Conservation (phyloP, 352 stramenopile species). For the Globisporangium camurandrum region DNA sequence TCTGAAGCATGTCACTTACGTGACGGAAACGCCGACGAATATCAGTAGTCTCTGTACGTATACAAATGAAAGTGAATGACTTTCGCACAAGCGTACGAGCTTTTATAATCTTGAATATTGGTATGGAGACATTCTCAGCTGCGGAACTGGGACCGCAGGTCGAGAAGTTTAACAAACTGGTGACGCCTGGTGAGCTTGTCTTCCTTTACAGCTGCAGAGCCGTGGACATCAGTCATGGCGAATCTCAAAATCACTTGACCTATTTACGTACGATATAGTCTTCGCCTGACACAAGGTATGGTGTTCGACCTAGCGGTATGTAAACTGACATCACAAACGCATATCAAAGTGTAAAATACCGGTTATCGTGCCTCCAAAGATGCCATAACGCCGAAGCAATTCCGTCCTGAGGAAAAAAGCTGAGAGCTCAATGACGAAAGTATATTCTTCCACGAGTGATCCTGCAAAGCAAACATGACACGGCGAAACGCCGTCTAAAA, state of each 20-base stretch:
- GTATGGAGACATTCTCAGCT: slow-evolving; percentile 1
- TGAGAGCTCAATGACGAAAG: slow-evolving; percentile 14
- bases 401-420: slow-evolving; percentile 10
- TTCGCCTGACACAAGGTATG: neutral
- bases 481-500: slow-evolving; percentile 11
- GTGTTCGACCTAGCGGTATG: slow-evolving; percentile 16
- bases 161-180: slow-evolving; percentile 4
- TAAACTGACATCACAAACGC: neutral
- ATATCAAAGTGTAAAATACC: slow-evolving; percentile 7
- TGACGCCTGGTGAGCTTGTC: slow-evolving; percentile 13
- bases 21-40: too few species aligned
- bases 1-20: too few species aligned
- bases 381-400: slow-evolving; percentile 8
- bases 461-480: slow-evolving; percentile 9
- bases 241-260: slow-evolving; percentile 8
- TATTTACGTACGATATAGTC: slow-evolving; percentile 1
- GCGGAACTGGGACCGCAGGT: slow-evolving; percentile 8
- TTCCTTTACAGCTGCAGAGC: slow-evolving; percentile 10
- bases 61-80: too few species aligned
- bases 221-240: slow-evolving; percentile 10
- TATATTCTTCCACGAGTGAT: slow-evolving; percentile 10
- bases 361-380: slow-evolving; percentile 7
- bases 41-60: too few species aligned
- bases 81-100: neutral
- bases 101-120: neutral